Conservation (phyloP, 495 filamentous ascomycete species). For the Penicillium herquei region DNA sequence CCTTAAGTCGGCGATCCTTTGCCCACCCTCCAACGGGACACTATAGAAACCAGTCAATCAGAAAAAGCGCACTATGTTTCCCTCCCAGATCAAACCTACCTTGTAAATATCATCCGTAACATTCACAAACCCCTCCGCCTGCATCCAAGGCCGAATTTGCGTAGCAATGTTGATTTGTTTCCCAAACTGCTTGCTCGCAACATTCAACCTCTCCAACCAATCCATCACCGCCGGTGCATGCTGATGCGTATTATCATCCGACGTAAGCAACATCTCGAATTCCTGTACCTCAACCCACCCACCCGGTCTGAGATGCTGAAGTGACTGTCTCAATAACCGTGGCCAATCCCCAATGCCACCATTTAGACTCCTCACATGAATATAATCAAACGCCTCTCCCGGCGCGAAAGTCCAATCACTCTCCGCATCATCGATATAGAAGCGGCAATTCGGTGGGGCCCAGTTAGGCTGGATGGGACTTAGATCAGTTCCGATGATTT, state of each 20-base stretch:
- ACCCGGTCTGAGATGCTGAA: constrained; percentile 46
- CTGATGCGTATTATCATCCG: constrained; percentile 40
- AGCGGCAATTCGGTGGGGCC: constrained; percentile 48
- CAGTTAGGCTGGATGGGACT: constrained; percentile 52
- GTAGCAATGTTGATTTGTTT: constrained; percentile 36
- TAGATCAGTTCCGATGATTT: constrained; percentile 65
- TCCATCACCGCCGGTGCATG: constrained; percentile 22
- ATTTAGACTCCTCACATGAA: constrained; percentile 46
- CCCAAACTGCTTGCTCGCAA: constrained; percentile 38
- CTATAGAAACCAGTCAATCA: constrained; percentile 14
- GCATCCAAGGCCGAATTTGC: constrained; percentile 25
- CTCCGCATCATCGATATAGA: constrained; percentile 52
- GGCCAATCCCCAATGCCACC: constrained; percentile 48
- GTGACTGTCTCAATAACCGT: constrained; percentile 33
- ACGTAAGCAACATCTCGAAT: constrained; percentile 35
- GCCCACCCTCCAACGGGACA: constrained; percentile 52
- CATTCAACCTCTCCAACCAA: constrained; percentile 27
- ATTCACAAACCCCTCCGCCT: constrained; percentile 33
- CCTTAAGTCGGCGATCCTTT: constrained; percentile 47
- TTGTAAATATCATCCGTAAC: constrained; percentile 40
- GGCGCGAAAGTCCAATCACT: constrained; percentile 48
- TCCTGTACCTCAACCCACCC: constrained; percentile 59
- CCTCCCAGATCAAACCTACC: constrained; percentile 18
- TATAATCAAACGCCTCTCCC: constrained; percentile 42
- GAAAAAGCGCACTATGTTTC: background rate